Conservation (phyloP, 140 eudicot genomes). For the Erigeron philadelphicus region DNA sequence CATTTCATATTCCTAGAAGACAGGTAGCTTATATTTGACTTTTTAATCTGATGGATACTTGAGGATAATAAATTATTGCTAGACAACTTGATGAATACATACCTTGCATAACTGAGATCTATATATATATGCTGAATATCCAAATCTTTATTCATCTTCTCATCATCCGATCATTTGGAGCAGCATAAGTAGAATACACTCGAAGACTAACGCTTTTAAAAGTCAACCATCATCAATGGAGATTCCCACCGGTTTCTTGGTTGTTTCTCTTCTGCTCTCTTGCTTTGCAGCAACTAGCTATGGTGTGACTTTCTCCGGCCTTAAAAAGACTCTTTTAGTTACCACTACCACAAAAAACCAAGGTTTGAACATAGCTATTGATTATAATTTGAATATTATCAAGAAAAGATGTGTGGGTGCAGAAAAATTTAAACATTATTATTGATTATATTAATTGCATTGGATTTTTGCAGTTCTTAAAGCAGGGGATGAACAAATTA, state of each 20-base stretch:
- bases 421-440: slow-evolving; percentile 1
- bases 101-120: slow-evolving; percentile 25
- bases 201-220: slow-evolving; percentile 6
- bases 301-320: slow-evolving; percentile 47
- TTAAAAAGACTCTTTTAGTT: slow-evolving; percentile 40
- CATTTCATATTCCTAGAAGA: slow-evolving; percentile 16
- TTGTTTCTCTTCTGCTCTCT: slow-evolving; percentile 34
- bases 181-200: slow-evolving; percentile 17
- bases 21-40: slow-evolving; percentile 29
- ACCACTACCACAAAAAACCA: slow-evolving; percentile 26
- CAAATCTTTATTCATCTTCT: slow-evolving; percentile 20
- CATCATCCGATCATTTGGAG: slow-evolving; percentile 19
- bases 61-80: not conserved
- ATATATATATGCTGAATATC: slow-evolving; percentile 26
- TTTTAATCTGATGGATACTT: slow-evolving; percentile 8
- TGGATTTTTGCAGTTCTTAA: slow-evolving; percentile 42
- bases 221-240: slow-evolving; percentile 31
- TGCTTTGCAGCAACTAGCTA: slow-evolving; percentile 37
- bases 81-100: slow-evolving; percentile 13
- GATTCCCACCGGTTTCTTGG: slow-evolving; percentile 24
- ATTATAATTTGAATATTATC: not conserved
- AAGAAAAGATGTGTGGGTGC: not conserved
- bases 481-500: slow-evolving; percentile 45
- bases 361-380: slow-evolving; percentile 22
- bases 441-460: not conserved